These are phyloP conservation scores for Jatropha multifida DNA, from an alignment of 441 rosid genomes.

Conservation along the genomic window DNA sequence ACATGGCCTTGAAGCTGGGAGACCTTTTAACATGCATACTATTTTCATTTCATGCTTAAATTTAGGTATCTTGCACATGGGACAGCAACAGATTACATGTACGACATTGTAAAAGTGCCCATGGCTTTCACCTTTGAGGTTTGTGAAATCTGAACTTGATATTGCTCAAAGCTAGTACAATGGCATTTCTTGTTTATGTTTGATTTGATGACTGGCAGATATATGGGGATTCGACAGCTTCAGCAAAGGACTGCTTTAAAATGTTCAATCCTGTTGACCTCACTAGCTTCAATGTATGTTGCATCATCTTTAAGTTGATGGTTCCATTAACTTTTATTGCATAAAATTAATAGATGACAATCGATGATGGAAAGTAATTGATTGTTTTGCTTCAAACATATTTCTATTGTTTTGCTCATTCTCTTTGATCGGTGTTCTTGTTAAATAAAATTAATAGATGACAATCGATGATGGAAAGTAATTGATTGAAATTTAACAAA, in stretches of 20 bases:
- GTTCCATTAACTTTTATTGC: neutral
- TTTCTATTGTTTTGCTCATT: too few species aligned
- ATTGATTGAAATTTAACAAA: conserved; percentile 1
- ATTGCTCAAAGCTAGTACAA: conserved; percentile 7
- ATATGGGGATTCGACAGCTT: conserved; percentile 67
- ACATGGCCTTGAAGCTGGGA: neutral
- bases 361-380: too few species aligned
- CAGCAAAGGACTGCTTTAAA: conserved; percentile 83
- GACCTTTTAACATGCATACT: neutral
- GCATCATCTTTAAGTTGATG: neutral
- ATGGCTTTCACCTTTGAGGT: conserved; percentile 99
- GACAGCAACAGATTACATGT: conserved; percentile 97
- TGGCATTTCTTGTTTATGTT: conserved; percentile 8
- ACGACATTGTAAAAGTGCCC: conserved; percentile 76
- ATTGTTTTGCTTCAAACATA: too few species aligned
- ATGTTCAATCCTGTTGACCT: conserved; percentile 91
- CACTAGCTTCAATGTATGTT: conserved; percentile 69
- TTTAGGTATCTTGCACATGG: conserved; percentile 97
- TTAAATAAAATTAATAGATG: too few species aligned
- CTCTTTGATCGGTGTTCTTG: neutral
- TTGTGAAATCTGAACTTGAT: conserved; percentile 27
- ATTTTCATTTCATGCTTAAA: conserved; percentile 10
- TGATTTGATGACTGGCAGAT: conserved; percentile 47
- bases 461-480: too few species aligned
- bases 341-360: too few species aligned